Evolutionary conservation across 2,329 filamentous ascomycete species (phyloP), one percentile per base, ranked within the genome.

Genomic region (Pseudocercospora pini-densiflorae): DNA sequence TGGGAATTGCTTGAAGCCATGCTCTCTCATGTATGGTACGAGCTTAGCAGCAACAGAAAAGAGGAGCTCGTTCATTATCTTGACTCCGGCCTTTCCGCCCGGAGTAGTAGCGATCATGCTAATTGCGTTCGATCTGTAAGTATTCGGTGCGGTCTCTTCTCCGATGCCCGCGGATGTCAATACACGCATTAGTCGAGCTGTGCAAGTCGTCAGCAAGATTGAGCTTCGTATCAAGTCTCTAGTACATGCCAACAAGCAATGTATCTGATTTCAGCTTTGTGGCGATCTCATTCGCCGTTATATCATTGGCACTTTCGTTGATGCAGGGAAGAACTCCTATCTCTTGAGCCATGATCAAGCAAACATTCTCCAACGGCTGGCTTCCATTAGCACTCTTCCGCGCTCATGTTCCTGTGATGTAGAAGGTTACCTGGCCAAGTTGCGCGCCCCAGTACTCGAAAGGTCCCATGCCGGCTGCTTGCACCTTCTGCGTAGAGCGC

Each of bases 111-210:
- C 63, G 47, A 65, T 65, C n/a, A 45, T 27, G 49, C 63, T 65
- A 49, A 65, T 61, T 10, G n/a, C n/a, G 31, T 65, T 65, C 29
- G 47, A 23, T 36, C 29, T 27, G 49, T 65, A 65, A 4, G 63
- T 65, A 29, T 65, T 62, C n/a, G 49, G 36, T 24, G 47, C 58
- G 29, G 45, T 49, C 33, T 65, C 63, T 9, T 47, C 47, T 24
- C 58, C 63, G 19, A 65, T 47, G 29, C 63, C 63, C 3, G 54
- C 58, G 16, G 58, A 54, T 45, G 63, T 65, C 43, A 65, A 40
- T 24, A 65, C 63, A 57, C 63, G 63, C 63, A 65, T 65, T n/a
- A 65, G 27, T 54, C 63, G 63, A 24, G 63, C 63, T 65, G 43
- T 12, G 16, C 12, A 1, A 8, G 47, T 5, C 2, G 5, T 65